Percentiles rank a stretch among this genome's conserved stretches.
These are phyloP conservation scores for Drechslera avenae DNA, from an alignment of 2,329 filamentous ascomycete genomes.

Conservation along the genomic window DNA sequence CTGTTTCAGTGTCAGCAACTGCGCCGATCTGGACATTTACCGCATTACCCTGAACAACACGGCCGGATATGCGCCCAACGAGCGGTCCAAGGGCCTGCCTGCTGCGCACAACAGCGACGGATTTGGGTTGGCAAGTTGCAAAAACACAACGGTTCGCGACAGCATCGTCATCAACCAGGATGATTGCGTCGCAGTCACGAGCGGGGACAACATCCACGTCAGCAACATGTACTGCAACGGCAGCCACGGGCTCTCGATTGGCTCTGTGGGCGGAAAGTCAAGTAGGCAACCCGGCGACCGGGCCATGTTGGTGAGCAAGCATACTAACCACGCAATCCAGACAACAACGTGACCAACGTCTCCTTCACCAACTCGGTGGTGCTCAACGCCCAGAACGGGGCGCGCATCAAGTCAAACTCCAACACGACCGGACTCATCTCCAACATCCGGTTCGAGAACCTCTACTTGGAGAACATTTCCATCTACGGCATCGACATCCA, in stretches of 20 bases:
- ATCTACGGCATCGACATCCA: conserved; percentile 57
- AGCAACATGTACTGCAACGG: conserved; percentile 53
- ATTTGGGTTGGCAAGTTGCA: conserved; percentile 59
- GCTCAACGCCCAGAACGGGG: conserved; percentile 57
- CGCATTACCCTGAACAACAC: conserved; percentile 61
- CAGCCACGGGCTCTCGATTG: conserved; percentile 62
- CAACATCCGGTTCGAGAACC: conserved; percentile 22
- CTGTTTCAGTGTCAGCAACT: conserved; percentile 53
- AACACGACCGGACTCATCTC: conserved; percentile 52
- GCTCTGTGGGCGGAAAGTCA: conserved; percentile 54
- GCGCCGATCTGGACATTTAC: conserved; percentile 50
- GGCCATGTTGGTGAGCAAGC: too few species aligned
- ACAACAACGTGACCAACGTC: conserved; percentile 46
- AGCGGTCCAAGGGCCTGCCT: conserved; percentile 28
- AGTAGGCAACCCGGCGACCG: conserved; percentile 6
- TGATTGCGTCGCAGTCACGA: conserved; percentile 63
- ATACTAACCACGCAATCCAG: not conserved
- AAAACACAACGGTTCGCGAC: conserved; percentile 47
- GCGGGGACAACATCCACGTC: conserved; percentile 48
- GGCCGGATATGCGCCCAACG: conserved; percentile 53
- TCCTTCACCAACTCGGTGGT: conserved; percentile 56
- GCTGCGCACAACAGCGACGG: conserved; percentile 57
- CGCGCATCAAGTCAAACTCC: conserved; percentile 61
- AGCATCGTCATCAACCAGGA: conserved; percentile 62
- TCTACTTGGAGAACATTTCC: conserved; percentile 47